phyloP scores from a whole-genome alignment of 345 rosid species.

The Sisymbrium altissimum region DNA sequence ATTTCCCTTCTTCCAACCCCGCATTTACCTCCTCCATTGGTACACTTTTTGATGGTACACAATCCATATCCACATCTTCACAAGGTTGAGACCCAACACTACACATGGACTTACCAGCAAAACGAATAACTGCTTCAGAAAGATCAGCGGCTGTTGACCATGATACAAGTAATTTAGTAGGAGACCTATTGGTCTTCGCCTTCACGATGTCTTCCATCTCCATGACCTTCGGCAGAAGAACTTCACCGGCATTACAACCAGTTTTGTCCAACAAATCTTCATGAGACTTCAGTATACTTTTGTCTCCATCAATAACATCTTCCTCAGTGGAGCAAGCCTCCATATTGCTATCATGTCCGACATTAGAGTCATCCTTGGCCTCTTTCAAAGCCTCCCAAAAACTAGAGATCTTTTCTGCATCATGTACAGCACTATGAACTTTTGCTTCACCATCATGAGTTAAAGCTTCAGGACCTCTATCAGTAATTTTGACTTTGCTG shows the following conservation, averaged over 20 bases:
- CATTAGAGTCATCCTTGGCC: conserved; percentile 19
- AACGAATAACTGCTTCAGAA: conserved; percentile 14
- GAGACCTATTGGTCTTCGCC: conserved; percentile 32
- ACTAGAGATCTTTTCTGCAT: conserved; percentile 33
- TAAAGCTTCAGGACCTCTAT: conserved; percentile 18
- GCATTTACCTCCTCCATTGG: conserved; percentile 28
- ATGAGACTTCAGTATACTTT: conserved; percentile 20
- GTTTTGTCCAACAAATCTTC: conserved; percentile 37
- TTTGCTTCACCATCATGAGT: conserved; percentile 19
- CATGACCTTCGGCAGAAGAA: conserved; percentile 33
- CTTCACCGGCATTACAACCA: conserved; percentile 32
- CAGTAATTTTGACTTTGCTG: background rate
- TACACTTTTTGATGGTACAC: conserved; percentile 26
- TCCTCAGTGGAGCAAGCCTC: conserved; percentile 21
- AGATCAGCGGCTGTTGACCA: conserved; percentile 18
- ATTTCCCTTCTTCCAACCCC: conserved; percentile 30
- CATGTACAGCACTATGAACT: conserved; percentile 21
- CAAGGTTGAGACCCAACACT: conserved; percentile 28
- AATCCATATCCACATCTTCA: conserved; percentile 33
- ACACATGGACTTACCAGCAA: conserved; percentile 23
- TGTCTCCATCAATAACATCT: conserved; percentile 26
- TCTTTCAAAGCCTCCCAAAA: conserved; percentile 28
- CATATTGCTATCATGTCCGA: background rate
- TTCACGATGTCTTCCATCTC: conserved; percentile 58
- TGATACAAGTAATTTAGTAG: conserved; percentile 11